These are phyloP conservation scores for Magnaporthiopsis rhizophila DNA, from an alignment of 2,329 filamentous ascomycete species.

Conservation along the genomic window DNA sequence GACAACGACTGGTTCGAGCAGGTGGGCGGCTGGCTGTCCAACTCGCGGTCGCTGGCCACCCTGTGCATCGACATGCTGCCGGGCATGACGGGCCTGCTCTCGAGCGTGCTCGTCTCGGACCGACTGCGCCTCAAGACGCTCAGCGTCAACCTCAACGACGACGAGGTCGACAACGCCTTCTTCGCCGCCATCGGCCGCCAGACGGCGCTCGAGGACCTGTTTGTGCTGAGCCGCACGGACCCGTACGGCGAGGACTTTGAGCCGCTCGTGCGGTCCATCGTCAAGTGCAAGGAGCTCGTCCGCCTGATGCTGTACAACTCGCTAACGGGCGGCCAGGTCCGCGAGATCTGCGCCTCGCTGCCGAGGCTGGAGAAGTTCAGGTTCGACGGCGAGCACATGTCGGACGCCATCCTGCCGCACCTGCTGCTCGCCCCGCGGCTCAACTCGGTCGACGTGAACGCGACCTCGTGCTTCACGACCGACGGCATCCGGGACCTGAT, in stretches of 20 bases:
- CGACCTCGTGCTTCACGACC: constrained; percentile 45
- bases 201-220: constrained; percentile 28
- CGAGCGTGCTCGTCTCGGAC: constrained; percentile 32
- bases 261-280: constrained; percentile 30
- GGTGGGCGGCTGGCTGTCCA: constrained; percentile 23
- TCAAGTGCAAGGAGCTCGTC: constrained; percentile 40
- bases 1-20: constrained; percentile 19
- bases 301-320: constrained; percentile 44
- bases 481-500: constrained; percentile 39
- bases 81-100: constrained; percentile 43
- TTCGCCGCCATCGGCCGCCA: constrained; percentile 45
- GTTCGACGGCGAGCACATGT: constrained; percentile 46
- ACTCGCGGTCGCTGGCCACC: constrained; percentile 37
- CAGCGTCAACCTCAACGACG: constrained; percentile 30
- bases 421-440: constrained; percentile 34
- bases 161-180: constrained; percentile 40
- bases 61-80: constrained; percentile 43
- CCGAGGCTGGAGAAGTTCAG: constrained; percentile 45
- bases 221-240: constrained; percentile 14
- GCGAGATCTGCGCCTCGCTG: constrained; percentile 34
- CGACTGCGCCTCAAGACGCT: constrained; percentile 38
- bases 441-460: constrained; percentile 43
- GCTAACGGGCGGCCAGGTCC: constrained; percentile 41
- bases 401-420: constrained; percentile 33
- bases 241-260: neutral